These are phyloP conservation scores for Fusarium pininemorale DNA, from an alignment of 2,329 filamentous ascomycete genomes.

Conservation along the genomic window DNA sequence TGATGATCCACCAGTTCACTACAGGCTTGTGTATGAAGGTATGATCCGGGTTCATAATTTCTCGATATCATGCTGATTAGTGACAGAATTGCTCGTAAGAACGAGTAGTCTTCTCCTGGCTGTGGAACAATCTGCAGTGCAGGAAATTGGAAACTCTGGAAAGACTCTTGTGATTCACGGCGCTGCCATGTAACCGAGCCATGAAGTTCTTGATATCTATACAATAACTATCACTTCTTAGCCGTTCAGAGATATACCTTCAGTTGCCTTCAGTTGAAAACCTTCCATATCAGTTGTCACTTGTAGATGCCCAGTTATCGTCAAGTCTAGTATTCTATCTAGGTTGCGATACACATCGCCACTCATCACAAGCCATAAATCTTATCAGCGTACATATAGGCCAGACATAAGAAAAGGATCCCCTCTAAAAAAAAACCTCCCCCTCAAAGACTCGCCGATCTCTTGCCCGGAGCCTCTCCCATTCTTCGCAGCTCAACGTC, in stretches of 20 bases:
- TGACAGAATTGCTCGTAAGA: conserved; percentile 71
- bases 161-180: conserved; percentile 74
- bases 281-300: not conserved
- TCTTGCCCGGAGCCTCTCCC: conserved; percentile 39
- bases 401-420: not conserved
- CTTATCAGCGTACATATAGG: conserved; percentile 12
- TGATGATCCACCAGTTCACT: conserved; percentile 74
- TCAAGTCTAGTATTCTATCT: conserved; percentile 1
- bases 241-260: not conserved
- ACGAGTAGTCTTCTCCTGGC: conserved; percentile 70
- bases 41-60: conserved; percentile 38
- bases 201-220: too few relatives aligned
- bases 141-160: conserved; percentile 67
- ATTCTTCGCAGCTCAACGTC: conserved; percentile 48
- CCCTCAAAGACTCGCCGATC: conserved; percentile 35
- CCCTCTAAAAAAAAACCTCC: not conserved
- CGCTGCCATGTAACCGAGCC: conserved; percentile 16
- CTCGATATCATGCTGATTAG: conserved; percentile 17
- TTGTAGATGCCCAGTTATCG: not conserved
- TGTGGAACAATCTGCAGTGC: conserved; percentile 70
- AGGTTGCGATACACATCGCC: not conserved
- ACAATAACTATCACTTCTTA: too few relatives aligned
- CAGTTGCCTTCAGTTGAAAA: not conserved
- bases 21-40: conserved; percentile 79
- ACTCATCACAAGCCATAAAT: conserved; percentile 12